These are phyloP conservation scores for Cutaneotrichosporon mucoides DNA, from an alignment of 1,284 basidiomycete genomes.

Conservation along the genomic window DNA sequence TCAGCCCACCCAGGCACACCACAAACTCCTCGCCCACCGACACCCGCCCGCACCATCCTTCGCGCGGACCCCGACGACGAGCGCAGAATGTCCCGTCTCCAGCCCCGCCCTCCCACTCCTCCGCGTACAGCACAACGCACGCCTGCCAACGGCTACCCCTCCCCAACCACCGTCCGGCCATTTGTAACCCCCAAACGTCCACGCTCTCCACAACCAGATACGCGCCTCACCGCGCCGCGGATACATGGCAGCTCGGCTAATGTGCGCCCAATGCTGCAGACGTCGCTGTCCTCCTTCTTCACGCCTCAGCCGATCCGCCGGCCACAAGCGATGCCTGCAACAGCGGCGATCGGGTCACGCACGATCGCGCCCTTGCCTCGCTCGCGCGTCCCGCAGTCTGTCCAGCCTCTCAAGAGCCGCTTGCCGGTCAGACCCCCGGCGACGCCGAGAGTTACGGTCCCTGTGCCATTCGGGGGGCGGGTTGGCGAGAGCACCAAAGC, in stretches of 20 bases:
- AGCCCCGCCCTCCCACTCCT: conserved; percentile 11
- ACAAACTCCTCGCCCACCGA: background rate
- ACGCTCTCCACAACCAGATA: background rate
- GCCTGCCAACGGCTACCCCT: conserved; percentile 8
- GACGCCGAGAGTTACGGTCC: background rate
- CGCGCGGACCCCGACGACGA: conserved; percentile 1
- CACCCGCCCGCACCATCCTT: conserved; percentile 7
- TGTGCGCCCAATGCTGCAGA: background rate
- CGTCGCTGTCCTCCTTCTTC: background rate
- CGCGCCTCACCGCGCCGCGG: background rate
- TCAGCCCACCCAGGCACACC: background rate
- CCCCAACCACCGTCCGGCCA: background rate
- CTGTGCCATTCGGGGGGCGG: conserved; percentile 7
- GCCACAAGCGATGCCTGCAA: background rate
- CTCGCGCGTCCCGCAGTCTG: background rate
- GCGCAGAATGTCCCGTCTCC: background rate
- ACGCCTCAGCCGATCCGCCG: conserved; percentile 1
- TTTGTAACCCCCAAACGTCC: conserved; percentile 1
- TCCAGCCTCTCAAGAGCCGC: background rate
- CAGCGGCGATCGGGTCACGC: background rate
- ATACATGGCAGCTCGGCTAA: too few relatives aligned
- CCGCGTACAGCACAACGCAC: conserved; percentile 6
- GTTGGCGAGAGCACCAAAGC: conserved; percentile 5
- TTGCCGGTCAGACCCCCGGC: background rate
- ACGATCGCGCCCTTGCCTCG: conserved; percentile 1